Evolutionary conservation across 2,329 filamentous ascomycete genomes (phyloP).

Genomic region (Colletotrichum tropicale): DNA sequence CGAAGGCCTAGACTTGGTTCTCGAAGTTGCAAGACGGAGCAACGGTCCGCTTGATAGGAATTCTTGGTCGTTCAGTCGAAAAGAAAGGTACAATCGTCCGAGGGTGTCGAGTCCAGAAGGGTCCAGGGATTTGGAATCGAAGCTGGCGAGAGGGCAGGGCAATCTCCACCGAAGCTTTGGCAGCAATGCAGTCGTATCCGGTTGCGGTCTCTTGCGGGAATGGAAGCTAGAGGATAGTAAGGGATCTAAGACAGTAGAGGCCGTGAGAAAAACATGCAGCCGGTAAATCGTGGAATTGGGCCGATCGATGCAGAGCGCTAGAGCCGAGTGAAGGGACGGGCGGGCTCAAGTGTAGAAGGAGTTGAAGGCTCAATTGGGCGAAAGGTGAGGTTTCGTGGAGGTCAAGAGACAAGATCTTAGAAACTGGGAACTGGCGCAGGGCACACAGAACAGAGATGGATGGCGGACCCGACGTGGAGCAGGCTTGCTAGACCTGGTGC

Average conservation of each 20-base stretch:
- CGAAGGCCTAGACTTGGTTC: background rate
- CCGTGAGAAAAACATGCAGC: background rate
- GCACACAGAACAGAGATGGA: conserved; percentile 8
- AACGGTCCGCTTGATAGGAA: background rate
- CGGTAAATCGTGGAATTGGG: conserved; percentile 4
- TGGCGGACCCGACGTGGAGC: conserved; percentile 9
- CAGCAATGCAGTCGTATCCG: conserved; percentile 18
- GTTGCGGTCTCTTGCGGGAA: conserved; percentile 15
- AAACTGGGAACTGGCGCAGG: conserved; percentile 15
- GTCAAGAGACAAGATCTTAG: conserved; percentile 16
- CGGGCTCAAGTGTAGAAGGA: background rate
- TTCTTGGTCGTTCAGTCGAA: background rate
- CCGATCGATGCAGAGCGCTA: background rate
- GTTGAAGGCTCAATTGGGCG: conserved; percentile 9
- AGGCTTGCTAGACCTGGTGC: background rate
- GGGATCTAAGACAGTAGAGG: conserved; percentile 13
- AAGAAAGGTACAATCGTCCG: background rate
- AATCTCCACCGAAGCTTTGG: conserved; percentile 17
- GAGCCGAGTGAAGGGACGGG: background rate
- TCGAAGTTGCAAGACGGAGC: background rate
- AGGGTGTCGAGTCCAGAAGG: background rate
- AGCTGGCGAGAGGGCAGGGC: background rate
- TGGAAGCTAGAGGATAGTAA: conserved; percentile 5
- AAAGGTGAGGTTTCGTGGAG: background rate
- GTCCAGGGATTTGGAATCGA: conserved; percentile 7